A percentile compares a stretch with the other conserved stretches of the same genome.
These are phyloP conservation scores for Pseudogymnoascus sp. DNA, from an alignment of 2,329 filamentous ascomycete species.

Conservation along the genomic window DNA sequence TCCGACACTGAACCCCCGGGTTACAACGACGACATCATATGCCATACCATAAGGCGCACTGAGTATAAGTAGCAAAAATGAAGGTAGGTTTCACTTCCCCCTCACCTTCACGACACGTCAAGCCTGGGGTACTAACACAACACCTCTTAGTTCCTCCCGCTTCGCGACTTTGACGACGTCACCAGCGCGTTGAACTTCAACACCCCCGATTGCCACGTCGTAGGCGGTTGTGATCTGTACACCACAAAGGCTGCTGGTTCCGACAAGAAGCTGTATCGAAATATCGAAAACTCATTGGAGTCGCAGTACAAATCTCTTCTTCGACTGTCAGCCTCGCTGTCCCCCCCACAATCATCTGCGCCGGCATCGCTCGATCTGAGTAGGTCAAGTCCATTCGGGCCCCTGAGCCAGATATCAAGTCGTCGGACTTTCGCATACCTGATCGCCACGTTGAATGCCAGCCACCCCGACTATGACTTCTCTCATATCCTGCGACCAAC, in stretches of 20 bases:
- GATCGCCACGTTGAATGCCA: slow-evolving; percentile 93
- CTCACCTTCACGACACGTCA: slow-evolving; percentile 7
- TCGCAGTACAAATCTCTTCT: slow-evolving; percentile 84
- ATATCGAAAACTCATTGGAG: slow-evolving; percentile 85
- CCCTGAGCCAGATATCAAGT: slow-evolving; percentile 77
- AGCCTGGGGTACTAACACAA: background rate
- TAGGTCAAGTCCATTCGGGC: slow-evolving; percentile 84
- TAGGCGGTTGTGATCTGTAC: slow-evolving; percentile 91
- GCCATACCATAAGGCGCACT: slow-evolving; percentile 10
- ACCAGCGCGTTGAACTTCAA: slow-evolving; percentile 93
- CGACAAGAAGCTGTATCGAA: slow-evolving; percentile 96
- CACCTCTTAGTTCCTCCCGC: slow-evolving; percentile 71
- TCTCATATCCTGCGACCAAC: slow-evolving; percentile 80
- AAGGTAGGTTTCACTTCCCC: slow-evolving; percentile 22
- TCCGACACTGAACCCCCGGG: background rate
- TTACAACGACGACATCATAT: background rate
- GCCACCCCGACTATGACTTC: slow-evolving; percentile 95
- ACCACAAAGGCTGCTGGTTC: slow-evolving; percentile 92
- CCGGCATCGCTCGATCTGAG: slow-evolving; percentile 59
- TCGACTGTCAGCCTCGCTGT: slow-evolving; percentile 77
- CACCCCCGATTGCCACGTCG: slow-evolving; percentile 83
- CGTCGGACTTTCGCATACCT: slow-evolving; percentile 91
- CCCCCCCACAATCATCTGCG: slow-evolving; percentile 59
- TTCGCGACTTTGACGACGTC: slow-evolving; percentile 84
- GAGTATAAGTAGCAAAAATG: slow-evolving; percentile 19